phyloP scores from a whole-genome alignment of 495 filamentous ascomycete genomes.

The Podospora comata region DNA sequence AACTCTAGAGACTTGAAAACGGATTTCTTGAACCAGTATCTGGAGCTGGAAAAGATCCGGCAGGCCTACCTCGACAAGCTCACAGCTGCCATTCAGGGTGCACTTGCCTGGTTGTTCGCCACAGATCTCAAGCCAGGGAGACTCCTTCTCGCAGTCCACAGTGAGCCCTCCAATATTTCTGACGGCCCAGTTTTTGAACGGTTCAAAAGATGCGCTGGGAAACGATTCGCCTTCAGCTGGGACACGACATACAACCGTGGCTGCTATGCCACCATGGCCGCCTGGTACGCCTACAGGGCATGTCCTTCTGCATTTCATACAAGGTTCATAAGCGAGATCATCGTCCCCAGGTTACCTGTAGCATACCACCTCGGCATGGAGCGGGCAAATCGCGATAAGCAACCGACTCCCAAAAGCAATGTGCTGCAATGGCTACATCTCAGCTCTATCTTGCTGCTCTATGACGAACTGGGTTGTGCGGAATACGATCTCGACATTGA shows the following conservation, averaged over 20 bases:
- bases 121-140: constrained; percentile 19
- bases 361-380: constrained; percentile 24
- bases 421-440: constrained; percentile 22
- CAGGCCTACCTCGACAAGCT: constrained; percentile 12
- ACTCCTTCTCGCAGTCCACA: constrained; percentile 21
- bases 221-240: constrained; percentile 1
- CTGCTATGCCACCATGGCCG: constrained; percentile 22
- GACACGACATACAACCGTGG: constrained; percentile 20
- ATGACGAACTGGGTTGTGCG: constrained; percentile 14
- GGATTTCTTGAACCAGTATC: constrained; percentile 12
- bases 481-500: constrained; percentile 7
- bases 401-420: constrained; percentile 20
- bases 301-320: constrained; percentile 12
- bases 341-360: constrained; percentile 24
- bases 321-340: constrained; percentile 18
- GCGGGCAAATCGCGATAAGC: constrained; percentile 14
- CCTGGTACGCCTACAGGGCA: constrained; percentile 13
- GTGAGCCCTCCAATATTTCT: neutral
- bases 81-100: constrained; percentile 7
- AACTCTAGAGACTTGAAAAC: constrained; percentile 10
- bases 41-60: constrained; percentile 12
- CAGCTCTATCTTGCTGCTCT: constrained; percentile 20
- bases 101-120: constrained; percentile 17
- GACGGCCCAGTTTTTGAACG: neutral
- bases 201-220: constrained; percentile 6